Evolutionary conservation across 306 rosid genomes (phyloP).

Genomic region (Cicer judaicum): DNA sequence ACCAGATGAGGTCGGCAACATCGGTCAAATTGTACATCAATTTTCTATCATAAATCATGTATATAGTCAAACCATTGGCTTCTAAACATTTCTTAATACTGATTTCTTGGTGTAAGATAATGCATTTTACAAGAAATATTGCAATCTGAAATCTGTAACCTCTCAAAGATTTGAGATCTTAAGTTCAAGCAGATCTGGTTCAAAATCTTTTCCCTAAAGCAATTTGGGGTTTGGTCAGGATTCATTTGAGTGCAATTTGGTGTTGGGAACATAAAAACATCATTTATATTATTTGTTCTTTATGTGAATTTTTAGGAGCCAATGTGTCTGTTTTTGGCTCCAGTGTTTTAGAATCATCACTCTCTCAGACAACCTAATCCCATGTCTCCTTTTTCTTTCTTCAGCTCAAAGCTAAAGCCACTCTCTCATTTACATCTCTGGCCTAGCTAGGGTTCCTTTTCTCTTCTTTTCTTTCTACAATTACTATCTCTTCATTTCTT

Average conservation of each 20-base stretch:
- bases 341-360: constrained; percentile 37
- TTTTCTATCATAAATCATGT: neutral
- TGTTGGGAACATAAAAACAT: constrained; percentile 23
- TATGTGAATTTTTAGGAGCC: neutral
- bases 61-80: too few relatives aligned
- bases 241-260: constrained; percentile 38
- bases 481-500: neutral
- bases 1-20: neutral
- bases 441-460: constrained; percentile 46
- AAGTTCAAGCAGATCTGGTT: constrained; percentile 49
- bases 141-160: too few relatives aligned
- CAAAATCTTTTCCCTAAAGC: constrained; percentile 33
- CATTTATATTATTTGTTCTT: constrained; percentile 25
- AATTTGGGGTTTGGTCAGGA: constrained; percentile 22
- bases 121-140: too few relatives aligned
- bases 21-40: neutral
- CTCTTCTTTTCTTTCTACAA: constrained; percentile 20
- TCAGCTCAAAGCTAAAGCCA: neutral
- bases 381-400: constrained; percentile 34
- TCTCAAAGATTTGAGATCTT: too few relatives aligned
- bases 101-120: too few relatives aligned
- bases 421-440: neutral
- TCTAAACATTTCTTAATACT: too few relatives aligned
- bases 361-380: constrained; percentile 7
- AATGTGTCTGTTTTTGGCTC: constrained; percentile 24